phyloP scores from a whole-genome alignment of 768 basidiomycete genomes.

The Coprinopsis sp. region DNA sequence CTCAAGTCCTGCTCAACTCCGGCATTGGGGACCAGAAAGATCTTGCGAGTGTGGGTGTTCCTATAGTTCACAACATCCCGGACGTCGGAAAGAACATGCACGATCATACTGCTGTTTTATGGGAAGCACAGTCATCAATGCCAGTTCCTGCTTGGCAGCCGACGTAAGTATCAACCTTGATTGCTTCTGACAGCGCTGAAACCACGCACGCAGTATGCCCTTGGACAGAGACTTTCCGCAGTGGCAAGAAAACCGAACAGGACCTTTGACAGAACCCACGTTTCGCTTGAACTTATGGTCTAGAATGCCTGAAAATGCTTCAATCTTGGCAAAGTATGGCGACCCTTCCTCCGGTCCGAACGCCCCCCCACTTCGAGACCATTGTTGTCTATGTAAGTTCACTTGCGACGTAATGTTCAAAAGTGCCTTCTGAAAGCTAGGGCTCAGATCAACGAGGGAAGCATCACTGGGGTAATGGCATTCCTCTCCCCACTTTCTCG shows the following conservation, averaged over 20 bases:
- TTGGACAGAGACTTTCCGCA: slow-evolving; percentile 9
- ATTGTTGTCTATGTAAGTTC: too few species aligned
- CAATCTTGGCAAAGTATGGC: slow-evolving; percentile 1
- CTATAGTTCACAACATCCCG: slow-evolving; percentile 20
- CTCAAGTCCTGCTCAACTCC: slow-evolving; percentile 13
- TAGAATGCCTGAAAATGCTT: slow-evolving; percentile 13
- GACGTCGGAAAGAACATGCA: slow-evolving; percentile 25
- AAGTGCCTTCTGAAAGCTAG: too few species aligned
- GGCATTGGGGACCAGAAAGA: slow-evolving; percentile 14
- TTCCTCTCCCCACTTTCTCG: too few species aligned
- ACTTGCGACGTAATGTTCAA: too few species aligned
- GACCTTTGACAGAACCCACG: slow-evolving; percentile 9
- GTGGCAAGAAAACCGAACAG: slow-evolving; percentile 14
- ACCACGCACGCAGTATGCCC: background rate
- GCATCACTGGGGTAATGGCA: too few species aligned
- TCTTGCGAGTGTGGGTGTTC: slow-evolving; percentile 16
- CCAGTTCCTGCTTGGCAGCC: too few species aligned
- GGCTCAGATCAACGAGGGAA: too few species aligned
- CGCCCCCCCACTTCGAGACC: too few species aligned
- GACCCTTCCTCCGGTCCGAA: slow-evolving; percentile 21
- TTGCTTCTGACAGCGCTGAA: background rate
- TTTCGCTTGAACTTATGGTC: slow-evolving; percentile 18
- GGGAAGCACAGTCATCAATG: slow-evolving; percentile 7
- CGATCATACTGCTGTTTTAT: slow-evolving; percentile 20
- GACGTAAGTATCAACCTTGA: background rate